Conservation (phyloP, 1,284 basidiomycete species). For the Marasmius oreades region DNA sequence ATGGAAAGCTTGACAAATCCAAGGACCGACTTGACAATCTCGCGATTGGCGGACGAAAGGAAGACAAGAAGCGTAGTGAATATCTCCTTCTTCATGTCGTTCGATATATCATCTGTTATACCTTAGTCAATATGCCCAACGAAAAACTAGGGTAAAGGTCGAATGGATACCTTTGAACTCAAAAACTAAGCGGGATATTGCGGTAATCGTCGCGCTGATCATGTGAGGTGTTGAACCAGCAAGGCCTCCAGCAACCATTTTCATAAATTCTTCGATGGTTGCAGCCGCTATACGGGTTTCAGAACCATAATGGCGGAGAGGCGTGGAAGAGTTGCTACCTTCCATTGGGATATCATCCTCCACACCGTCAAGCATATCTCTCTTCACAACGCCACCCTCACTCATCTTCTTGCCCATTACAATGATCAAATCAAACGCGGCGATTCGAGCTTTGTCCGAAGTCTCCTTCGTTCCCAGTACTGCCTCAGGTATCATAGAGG, state of each 20-base stretch:
- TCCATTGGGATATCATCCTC: constrained; percentile 62
- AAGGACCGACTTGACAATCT: constrained; percentile 95
- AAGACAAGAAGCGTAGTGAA: constrained; percentile 88
- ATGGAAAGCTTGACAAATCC: constrained; percentile 95
- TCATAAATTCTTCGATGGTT: constrained; percentile 90
- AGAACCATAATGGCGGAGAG: constrained; percentile 5
- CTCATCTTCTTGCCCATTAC: constrained; percentile 94
- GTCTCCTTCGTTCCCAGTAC: constrained; percentile 98
- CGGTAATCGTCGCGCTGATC: constrained; percentile 97
- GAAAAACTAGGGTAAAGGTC: background rate
- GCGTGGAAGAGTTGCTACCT: constrained; percentile 39
- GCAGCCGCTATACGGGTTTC: constrained; percentile 54
- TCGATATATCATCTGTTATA: constrained; percentile 62
- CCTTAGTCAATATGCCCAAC: no score
- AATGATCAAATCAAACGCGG: constrained; percentile 90
- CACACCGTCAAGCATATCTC: constrained; percentile 78
- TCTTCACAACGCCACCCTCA: constrained; percentile 80
- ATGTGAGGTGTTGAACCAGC: constrained; percentile 95
- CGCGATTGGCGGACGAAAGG: constrained; percentile 89
- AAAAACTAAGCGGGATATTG: constrained; percentile 90
- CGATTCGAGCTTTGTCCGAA: constrained; percentile 87
- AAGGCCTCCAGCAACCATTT: constrained; percentile 95
- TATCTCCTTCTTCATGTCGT: constrained; percentile 82
- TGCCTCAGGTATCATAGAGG: constrained; percentile 90
- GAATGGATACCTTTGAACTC: constrained; percentile 82